These are phyloP conservation scores for Spathaspora passalidarum DNA, from an alignment of 805 yeast species.

Conservation along the genomic window DNA sequence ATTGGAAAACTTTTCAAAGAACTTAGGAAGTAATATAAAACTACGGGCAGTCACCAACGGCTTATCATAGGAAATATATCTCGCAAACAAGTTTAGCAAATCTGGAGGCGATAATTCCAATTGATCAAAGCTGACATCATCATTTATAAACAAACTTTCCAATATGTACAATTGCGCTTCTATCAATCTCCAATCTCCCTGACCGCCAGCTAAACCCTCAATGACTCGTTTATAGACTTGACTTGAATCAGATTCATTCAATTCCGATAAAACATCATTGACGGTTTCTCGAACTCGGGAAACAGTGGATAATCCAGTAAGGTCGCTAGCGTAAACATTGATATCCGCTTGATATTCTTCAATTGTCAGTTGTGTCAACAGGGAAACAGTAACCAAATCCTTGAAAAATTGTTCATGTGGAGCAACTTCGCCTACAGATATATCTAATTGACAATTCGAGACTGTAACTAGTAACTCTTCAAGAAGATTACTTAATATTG, in stretches of 20 bases:
- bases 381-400: constrained; percentile 35
- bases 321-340: constrained; percentile 69
- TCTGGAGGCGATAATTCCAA: constrained; percentile 18
- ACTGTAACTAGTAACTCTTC: constrained; percentile 33
- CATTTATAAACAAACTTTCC: constrained; percentile 43
- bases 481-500: constrained; percentile 19
- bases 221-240: constrained; percentile 13
- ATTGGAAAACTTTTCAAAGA: constrained; percentile 47
- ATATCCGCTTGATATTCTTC: constrained; percentile 58
- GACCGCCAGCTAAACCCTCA: background rate
- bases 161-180: constrained; percentile 44
- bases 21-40: constrained; percentile 53
- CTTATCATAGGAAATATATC: constrained; percentile 11
- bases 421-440: constrained; percentile 17
- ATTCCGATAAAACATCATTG: constrained; percentile 52
- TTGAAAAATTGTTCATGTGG: constrained; percentile 15
- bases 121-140: constrained; percentile 22
- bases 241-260: constrained; percentile 40
- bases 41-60: constrained; percentile 47
- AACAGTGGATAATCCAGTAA: constrained; percentile 63
- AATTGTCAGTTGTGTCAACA: constrained; percentile 39
- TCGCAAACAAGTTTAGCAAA: constrained; percentile 10
- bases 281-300: constrained; percentile 57
- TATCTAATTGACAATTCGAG: constrained; percentile 24
- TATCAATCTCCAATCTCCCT: constrained; percentile 22